Base-by-base conservation (phyloP, 306 rosid genomes). In the Pterocarpus santalinus region DNA sequence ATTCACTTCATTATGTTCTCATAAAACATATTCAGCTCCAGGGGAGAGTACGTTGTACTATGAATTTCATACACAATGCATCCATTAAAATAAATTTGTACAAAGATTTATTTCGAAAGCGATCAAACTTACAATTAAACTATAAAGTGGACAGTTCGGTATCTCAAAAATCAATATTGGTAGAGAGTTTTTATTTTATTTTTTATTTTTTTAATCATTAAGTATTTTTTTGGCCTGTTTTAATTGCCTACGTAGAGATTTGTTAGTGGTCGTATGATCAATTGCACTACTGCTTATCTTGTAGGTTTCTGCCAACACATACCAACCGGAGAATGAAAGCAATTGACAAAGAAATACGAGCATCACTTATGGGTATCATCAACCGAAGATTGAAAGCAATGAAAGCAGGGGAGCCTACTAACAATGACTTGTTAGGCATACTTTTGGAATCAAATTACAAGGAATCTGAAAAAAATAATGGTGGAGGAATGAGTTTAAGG, bases 301-400 rank as follows among this genome's bases (percentile, higher is more conserved):
- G 56, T 83, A 83, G 87, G 77, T 83, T 83, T 63, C 65, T 83
- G 60, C 87, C 87, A 55, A 83, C 87, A 1, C 58, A 51, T 73
- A 83, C 87, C 22, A 83, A 83, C 35, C 52, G 87, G 44, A 83
- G 87, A 67, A 83, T 83, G 87, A 83, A 83, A 73, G 87, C 87
- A 73, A 83, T 83, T 16, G 87, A 83, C 77, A 8, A 32, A 39
- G 87, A 83, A 83, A 83, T 83, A 78, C 43, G 83, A 66, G 22
- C 22, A 47, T 36, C 87, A 30, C 77, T 83, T 11, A 73, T 83
- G 87, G 35, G 30, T 30, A 79, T 83, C 73, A 83, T 83, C 70
- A 68, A 83, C 44, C 30, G 83, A 67, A 73, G 87, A 67, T n/a
- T 83, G 70, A 83, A 83, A 78, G 77, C 83, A 79, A 73, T 83